phyloP scores from a whole-genome alignment of 495 filamentous ascomycete genomes.

The Penicillium waksmanii region DNA sequence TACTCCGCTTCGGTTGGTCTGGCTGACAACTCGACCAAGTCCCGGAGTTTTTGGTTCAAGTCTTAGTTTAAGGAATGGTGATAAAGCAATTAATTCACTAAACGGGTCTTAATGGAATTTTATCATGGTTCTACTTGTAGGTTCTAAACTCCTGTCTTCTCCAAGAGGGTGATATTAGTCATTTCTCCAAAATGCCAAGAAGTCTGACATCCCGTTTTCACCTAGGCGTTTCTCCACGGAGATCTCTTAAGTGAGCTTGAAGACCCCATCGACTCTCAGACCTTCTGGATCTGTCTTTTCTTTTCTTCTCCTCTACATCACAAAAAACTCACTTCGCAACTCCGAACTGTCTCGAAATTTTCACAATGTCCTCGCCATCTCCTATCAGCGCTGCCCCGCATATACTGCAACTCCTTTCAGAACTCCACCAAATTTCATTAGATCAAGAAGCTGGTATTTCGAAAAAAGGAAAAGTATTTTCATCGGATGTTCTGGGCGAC shows the following conservation, averaged over 20 bases:
- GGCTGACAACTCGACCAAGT: no score
- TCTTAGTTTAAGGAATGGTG: no score
- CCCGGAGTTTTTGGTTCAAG: no score
- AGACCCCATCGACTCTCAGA: no score
- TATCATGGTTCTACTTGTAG: no score
- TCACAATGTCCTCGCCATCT: constrained; percentile 13
- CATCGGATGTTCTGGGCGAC: constrained; percentile 18
- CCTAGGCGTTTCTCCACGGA: background rate
- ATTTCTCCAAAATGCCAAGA: constrained; percentile 5
- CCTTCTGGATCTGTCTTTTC: no score
- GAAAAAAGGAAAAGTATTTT: constrained; percentile 22
- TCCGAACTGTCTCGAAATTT: background rate
- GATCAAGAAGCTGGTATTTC: constrained; percentile 32
- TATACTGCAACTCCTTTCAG: constrained; percentile 25
- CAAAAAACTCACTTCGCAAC: no score
- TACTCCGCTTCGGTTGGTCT: background rate
- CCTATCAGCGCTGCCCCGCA: constrained; percentile 28
- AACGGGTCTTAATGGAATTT: no score
- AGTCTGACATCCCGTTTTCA: background rate
- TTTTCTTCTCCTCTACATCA: no score
- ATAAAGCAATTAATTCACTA: no score
- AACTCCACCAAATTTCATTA: constrained; percentile 29
- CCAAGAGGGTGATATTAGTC: background rate
- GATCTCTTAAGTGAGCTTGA: background rate
- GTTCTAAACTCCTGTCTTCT: no score